Evolutionary conservation across 2,329 filamentous ascomycete genomes (phyloP).

Genomic region (Aspergillus glaucus): DNA sequence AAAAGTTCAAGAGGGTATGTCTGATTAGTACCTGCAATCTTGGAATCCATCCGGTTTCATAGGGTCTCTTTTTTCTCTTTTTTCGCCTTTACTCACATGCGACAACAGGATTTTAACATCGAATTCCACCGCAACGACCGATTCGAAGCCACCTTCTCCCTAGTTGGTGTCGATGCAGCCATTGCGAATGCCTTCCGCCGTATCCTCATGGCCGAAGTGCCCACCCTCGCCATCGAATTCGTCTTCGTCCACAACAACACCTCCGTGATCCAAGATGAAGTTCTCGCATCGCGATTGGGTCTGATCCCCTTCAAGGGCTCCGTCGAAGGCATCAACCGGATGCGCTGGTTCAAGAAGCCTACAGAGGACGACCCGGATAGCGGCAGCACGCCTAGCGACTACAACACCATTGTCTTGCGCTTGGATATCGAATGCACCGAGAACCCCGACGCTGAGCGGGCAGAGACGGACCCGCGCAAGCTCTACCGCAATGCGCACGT

Average conservation of each 20-base stretch:
- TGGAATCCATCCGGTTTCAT: background rate
- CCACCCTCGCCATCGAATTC: constrained; percentile 86
- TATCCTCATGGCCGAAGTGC: constrained; percentile 90
- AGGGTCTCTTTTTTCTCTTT: background rate
- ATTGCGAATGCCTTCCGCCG: constrained; percentile 96
- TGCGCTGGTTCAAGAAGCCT: constrained; percentile 76
- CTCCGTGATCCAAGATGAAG: constrained; percentile 95
- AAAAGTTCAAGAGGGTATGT: constrained; percentile 59
- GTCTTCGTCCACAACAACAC: constrained; percentile 96
- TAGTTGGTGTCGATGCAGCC: constrained; percentile 84
- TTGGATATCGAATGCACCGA: constrained; percentile 75
- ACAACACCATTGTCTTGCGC: constrained; percentile 77
- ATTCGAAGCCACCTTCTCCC: constrained; percentile 77
- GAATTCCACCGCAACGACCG: constrained; percentile 77
- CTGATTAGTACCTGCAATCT: no score
- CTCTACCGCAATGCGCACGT: constrained; percentile 81
- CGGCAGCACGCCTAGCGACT: constrained; percentile 57
- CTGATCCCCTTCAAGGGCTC: constrained; percentile 82
- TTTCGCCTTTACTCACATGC: constrained; percentile 3
- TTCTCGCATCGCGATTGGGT: constrained; percentile 82
- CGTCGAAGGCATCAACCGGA: constrained; percentile 68
- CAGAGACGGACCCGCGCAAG: constrained; percentile 73
- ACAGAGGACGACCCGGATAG: constrained; percentile 54
- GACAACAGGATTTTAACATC: constrained; percentile 59
- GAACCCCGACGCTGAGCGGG: constrained; percentile 63